Evolutionary conservation across 768 basidiomycete genomes (phyloP), one percentile per base, ranked within the genome.

Genomic region (Trametes sanguinea): DNA sequence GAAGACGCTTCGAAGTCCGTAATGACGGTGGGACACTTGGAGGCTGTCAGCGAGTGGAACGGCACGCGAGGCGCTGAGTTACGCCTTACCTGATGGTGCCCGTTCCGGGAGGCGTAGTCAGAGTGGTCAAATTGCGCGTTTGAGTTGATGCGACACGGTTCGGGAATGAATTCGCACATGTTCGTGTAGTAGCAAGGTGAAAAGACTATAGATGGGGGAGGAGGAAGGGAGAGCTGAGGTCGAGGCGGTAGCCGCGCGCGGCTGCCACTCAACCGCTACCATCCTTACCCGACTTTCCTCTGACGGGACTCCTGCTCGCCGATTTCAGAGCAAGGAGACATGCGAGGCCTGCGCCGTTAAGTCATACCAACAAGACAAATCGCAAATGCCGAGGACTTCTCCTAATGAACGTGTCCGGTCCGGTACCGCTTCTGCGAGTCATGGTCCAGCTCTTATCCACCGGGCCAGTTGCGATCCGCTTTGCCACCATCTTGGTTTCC

Each of bases 201-300:
- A 5, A 10, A 29, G 4, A 33, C 35, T 37, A 8, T 22, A 5
- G 22, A 13, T 14, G 9, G 22, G 14, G 35, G 53, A 11, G 45
- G 59, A 52, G 55, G 37, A 54, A 37, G 35, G 32, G 48, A 39
- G 47, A 33, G 48, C 29, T 11, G 30, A 7, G 40, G 61, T 56
- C 59, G 47, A 60, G 10, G 35, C 45, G 52, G 51, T 11, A 60
- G 52, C 33, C 52, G 59, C 59, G 53, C 51, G 14, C 45, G 59
- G 59, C 44, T 54, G 47, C 52, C 52, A 47, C 52, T 47, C 37
- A 51, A 56, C 54, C 50, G 61, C 61, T 54, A 62, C 61, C 35
- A 51, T 45, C 54, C 27, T 40, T 13, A 37, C 22, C 22, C 22
- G 22, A 22, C 22, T 22, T 22, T 22, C 22, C 48, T 44, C 61